Evolutionary conservation across 495 filamentous ascomycete genomes (phyloP).

Genomic region (Neurospora sp.): DNA sequence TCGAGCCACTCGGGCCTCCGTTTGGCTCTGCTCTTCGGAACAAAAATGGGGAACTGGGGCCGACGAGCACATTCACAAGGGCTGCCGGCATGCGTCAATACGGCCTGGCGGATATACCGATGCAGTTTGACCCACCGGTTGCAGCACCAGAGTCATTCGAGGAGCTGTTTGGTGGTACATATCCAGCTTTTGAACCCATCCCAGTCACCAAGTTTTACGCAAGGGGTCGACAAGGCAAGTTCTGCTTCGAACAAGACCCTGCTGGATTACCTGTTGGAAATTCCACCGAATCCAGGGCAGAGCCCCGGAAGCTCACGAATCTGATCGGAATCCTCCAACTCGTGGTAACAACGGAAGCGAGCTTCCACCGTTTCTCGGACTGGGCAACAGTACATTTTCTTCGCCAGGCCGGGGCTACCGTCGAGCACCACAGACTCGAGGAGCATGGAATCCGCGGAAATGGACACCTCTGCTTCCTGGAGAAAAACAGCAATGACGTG

Average conservation of each 20-base stretch:
- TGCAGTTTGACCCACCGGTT: slow-evolving; percentile 6
- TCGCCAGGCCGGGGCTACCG: slow-evolving; percentile 43
- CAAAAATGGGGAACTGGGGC: neutral
- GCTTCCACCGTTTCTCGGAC: slow-evolving; percentile 48
- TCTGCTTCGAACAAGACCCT: neutral
- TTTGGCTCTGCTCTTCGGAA: slow-evolving; percentile 18
- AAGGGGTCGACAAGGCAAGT: neutral
- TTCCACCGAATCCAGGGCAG: slow-evolving; percentile 23
- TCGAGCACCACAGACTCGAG: slow-evolving; percentile 35
- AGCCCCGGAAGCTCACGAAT: slow-evolving; percentile 35
- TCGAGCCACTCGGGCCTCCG: slow-evolving; percentile 48
- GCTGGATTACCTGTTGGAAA: slow-evolving; percentile 21
- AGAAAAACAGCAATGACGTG: slow-evolving; percentile 48
- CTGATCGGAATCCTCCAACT: slow-evolving; percentile 35
- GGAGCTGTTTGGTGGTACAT: neutral
- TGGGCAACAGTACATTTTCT: slow-evolving; percentile 45
- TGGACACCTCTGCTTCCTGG: slow-evolving; percentile 50
- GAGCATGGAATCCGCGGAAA: slow-evolving; percentile 44
- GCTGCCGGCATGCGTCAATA: slow-evolving; percentile 15
- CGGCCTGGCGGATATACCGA: slow-evolving; percentile 39
- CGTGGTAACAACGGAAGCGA: slow-evolving; percentile 42
- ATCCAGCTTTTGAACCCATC: neutral
- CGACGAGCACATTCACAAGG: neutral
- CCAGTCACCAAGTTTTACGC: neutral
- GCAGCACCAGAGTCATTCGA: neutral